Conservation (phyloP, 768 basidiomycete species). For the Rhizopogon vinicolor region DNA sequence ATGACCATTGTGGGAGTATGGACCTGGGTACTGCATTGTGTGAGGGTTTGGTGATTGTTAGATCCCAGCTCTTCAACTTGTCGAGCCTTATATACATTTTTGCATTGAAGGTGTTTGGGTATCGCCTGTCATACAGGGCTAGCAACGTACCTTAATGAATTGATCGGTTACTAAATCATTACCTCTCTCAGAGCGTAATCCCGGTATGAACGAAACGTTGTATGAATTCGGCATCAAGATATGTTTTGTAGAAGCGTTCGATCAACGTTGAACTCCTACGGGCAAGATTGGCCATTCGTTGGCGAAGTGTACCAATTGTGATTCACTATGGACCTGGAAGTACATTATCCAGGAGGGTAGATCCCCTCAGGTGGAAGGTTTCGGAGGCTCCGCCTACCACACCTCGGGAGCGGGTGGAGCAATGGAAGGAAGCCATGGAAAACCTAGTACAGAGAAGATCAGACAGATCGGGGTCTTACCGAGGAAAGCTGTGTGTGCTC, state of each 20-base stretch:
- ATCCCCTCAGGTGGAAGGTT: slow-evolving; percentile 19
- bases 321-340: neutral
- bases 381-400: slow-evolving; percentile 1
- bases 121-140: slow-evolving; percentile 31
- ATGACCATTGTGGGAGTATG: slow-evolving; percentile 15
- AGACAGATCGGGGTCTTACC: slow-evolving; percentile 8
- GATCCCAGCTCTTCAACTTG: slow-evolving; percentile 7
- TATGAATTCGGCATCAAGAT: slow-evolving; percentile 27
- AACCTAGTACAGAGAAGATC: slow-evolving; percentile 16
- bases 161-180: slow-evolving; percentile 33
- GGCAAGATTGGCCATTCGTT: slow-evolving; percentile 23
- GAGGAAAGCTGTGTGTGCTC: slow-evolving; percentile 17
- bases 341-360: slow-evolving; percentile 20
- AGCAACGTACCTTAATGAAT: slow-evolving; percentile 34
- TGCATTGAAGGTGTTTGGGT: slow-evolving; percentile 25
- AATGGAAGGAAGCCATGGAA: slow-evolving; percentile 5
- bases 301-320: slow-evolving; percentile 6
- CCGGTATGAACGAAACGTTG: slow-evolving; percentile 30
- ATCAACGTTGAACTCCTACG: slow-evolving; percentile 5
- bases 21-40: slow-evolving; percentile 23
- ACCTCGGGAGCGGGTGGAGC: slow-evolving; percentile 9
- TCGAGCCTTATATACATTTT: slow-evolving; percentile 29
- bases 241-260: slow-evolving; percentile 19
- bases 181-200: slow-evolving; percentile 30
- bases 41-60: slow-evolving; percentile 1